Evolutionary conservation across 73 alveolate species (phyloP).

Genomic region (Tetrahymena borealis): DNA sequence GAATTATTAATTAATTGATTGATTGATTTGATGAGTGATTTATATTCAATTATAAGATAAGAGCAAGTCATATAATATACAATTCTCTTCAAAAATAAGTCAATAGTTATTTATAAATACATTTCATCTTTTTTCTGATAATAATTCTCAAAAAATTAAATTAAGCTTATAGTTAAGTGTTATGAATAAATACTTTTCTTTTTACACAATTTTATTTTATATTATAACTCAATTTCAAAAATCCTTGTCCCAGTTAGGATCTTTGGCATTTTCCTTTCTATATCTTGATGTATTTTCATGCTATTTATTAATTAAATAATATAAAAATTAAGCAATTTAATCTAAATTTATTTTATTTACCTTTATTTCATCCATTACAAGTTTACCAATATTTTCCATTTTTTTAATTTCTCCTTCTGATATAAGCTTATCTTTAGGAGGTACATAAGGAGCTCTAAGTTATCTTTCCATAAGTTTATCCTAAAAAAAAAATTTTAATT

Average conservation of each 20-base stretch:
- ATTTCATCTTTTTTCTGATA: no score
- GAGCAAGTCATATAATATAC: no score
- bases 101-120: no score
- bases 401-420: slow-evolving; percentile 18
- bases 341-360: background rate
- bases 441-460: slow-evolving; percentile 33
- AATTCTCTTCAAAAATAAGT: no score
- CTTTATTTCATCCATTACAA: background rate
- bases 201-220: background rate
- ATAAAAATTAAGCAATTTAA: background rate
- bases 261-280: slow-evolving; percentile 31
- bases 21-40: no score
- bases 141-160: no score
- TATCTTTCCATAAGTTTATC: slow-evolving; percentile 35
- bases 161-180: background rate
- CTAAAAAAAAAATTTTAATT: background rate
- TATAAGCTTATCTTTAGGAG: slow-evolving; percentile 36
- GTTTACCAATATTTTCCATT: slow-evolving; percentile 1
- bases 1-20: no score
- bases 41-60: no score
- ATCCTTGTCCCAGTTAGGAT: slow-evolving; percentile 33
- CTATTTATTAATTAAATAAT: background rate
- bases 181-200: background rate
- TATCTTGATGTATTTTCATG: slow-evolving; percentile 7
- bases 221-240: slow-evolving; percentile 13